Percentiles rank a stretch among this genome's conserved stretches.
phyloP scores from a whole-genome alignment of 2,329 filamentous ascomycete species.

The Cladobotryum protrusum region DNA sequence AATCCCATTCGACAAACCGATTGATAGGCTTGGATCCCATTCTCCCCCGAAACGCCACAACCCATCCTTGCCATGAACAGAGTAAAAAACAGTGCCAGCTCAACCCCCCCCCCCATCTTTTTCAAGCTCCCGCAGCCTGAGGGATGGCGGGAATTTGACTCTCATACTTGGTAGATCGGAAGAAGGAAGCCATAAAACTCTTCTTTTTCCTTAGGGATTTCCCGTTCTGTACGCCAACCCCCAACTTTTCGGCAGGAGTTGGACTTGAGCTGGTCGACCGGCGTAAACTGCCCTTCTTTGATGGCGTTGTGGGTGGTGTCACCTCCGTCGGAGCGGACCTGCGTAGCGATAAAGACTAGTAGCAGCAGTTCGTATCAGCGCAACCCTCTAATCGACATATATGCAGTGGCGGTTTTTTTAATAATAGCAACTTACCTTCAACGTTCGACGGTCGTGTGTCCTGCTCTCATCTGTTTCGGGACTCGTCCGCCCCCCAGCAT shows the following conservation, averaged over 20 bases:
- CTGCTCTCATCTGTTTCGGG: not conserved
- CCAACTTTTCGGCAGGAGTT: not conserved
- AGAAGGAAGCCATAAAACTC: slow-evolving; percentile 14
- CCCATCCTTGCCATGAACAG: too few relatives aligned
- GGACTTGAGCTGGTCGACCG: not conserved
- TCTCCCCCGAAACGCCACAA: too few relatives aligned
- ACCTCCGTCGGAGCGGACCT: not conserved
- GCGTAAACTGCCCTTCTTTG: not conserved
- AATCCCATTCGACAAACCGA: too few relatives aligned
- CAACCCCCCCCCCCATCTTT: too few relatives aligned
- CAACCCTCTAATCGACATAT: not conserved
- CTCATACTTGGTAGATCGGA: slow-evolving; percentile 8
- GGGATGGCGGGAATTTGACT: not conserved
- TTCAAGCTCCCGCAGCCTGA: not conserved
- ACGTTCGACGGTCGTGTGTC: not conserved
- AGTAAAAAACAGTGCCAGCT: too few relatives aligned
- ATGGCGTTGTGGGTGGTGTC: not conserved
- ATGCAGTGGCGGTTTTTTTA: not conserved
- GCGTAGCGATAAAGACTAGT: slow-evolving; percentile 7
- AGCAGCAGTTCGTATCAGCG: not conserved
- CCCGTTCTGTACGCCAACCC: not conserved
- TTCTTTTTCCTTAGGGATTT: slow-evolving; percentile 10
- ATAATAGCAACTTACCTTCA: slow-evolving; percentile 9
- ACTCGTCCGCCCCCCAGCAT: slow-evolving; percentile 7
- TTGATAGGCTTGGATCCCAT: too few relatives aligned